Evolutionary conservation across 2,329 filamentous ascomycete species (phyloP).

Genomic region (Laburnicola sp.): DNA sequence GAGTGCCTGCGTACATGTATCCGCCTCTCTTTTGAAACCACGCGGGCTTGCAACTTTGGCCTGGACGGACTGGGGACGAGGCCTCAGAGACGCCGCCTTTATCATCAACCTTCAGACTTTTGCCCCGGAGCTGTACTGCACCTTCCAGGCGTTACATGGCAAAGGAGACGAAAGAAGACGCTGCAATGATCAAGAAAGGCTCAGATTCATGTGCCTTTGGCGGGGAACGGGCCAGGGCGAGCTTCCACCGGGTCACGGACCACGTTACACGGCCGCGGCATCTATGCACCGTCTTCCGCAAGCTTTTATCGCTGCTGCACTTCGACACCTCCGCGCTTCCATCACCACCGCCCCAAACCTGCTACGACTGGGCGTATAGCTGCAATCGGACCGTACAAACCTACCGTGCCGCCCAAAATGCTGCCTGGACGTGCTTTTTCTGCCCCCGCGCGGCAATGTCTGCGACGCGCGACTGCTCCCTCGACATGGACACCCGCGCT

Average conservation of each 20-base stretch:
- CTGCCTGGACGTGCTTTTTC: slow-evolving; percentile 78
- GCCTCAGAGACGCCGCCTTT: too few species aligned
- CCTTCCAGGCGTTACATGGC: too few species aligned
- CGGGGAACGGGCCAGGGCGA: too few species aligned
- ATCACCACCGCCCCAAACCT: slow-evolving; percentile 16
- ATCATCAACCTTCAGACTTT: too few species aligned
- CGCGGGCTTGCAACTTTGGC: too few species aligned
- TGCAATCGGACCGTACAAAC: slow-evolving; percentile 37
- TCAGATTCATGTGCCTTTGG: too few species aligned
- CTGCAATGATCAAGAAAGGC: too few species aligned
- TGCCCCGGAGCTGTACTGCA: too few species aligned
- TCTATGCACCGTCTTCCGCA: slow-evolving; percentile 13
- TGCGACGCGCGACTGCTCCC: slow-evolving; percentile 63
- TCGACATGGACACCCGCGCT: slow-evolving; percentile 53
- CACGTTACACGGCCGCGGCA: slow-evolving; percentile 22
- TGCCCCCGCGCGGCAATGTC: slow-evolving; percentile 76
- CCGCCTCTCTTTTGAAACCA: too few species aligned
- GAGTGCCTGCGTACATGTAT: too few species aligned
- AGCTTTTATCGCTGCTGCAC: slow-evolving; percentile 30
- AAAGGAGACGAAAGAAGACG: too few species aligned
- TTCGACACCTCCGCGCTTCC: slow-evolving; percentile 26
- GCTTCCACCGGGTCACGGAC: slow-evolving; percentile 15
- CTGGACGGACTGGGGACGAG: too few species aligned
- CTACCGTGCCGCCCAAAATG: slow-evolving; percentile 62
- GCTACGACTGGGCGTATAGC: slow-evolving; percentile 38